These are phyloP conservation scores for Tetragonia tetragonoides DNA, from an alignment of 148 eudicot genomes.

Conservation along the genomic window DNA sequence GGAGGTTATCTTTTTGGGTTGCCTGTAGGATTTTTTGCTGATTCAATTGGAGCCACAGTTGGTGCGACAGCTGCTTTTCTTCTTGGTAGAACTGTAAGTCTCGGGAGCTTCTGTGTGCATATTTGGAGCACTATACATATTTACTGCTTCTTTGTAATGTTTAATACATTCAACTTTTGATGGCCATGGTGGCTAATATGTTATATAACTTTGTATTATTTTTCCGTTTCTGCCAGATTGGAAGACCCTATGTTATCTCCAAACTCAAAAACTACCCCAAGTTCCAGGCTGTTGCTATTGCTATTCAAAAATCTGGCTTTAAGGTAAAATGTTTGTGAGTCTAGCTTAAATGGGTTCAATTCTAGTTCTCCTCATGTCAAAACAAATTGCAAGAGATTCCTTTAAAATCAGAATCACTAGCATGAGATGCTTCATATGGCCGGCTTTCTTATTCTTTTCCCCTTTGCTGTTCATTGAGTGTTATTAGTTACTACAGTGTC, in stretches of 20 bases:
- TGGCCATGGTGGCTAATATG: not conserved
- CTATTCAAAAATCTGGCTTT: constrained; percentile 49
- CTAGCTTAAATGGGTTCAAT: not conserved
- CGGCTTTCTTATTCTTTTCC: not conserved
- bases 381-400: not conserved
- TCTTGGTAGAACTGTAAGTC: constrained; percentile 90
- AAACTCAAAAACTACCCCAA: constrained; percentile 48
- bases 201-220: not conserved
- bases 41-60: constrained; percentile 82
- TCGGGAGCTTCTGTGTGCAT: not conserved
- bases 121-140: not conserved
- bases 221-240: constrained; percentile 30
- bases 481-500: no score
- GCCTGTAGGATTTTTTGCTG: constrained; percentile 88
- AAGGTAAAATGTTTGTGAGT: constrained; percentile 29
- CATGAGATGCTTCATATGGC: not conserved
- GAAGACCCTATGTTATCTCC: constrained; percentile 46
- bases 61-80: constrained; percentile 91
- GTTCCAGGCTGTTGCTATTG: constrained; percentile 49
- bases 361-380: not conserved
- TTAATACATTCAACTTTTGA: not conserved
- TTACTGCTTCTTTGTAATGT: constrained; percentile 1
- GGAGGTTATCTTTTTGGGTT: constrained; percentile 97
- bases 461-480: not conserved
- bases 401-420: not conserved